These are phyloP conservation scores for Plasmodium gallinaceum DNA, from an alignment of 169 alveolate genomes.

Conservation along the genomic window DNA sequence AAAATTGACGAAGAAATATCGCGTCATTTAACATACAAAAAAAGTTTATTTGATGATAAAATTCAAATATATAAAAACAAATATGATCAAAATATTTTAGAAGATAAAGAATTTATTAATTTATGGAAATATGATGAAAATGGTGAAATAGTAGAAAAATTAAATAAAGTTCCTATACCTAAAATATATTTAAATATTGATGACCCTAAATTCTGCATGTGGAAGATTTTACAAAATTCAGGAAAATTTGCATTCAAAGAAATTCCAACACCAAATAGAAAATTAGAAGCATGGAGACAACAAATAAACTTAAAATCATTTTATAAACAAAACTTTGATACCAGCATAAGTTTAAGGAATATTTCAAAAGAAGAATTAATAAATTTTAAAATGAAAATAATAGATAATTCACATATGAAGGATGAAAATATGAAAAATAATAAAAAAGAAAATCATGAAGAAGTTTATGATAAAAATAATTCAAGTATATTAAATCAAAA, in stretches of 20 bases:
- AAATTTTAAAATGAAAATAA: constrained; percentile 51
- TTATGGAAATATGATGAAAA: constrained; percentile 71
- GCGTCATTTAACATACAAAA: constrained; percentile 38
- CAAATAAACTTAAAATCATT: constrained; percentile 73
- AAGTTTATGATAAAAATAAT: background rate
- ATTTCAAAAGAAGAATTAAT: constrained; percentile 66
- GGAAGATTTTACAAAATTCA: constrained; percentile 77
- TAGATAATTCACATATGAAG: background rate
- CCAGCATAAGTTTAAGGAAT: constrained; percentile 63
- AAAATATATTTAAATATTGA: constrained; percentile 72
- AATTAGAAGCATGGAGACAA: constrained; percentile 78
- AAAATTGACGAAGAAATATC: constrained; percentile 58
- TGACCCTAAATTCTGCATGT: constrained; percentile 55
- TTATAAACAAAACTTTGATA: constrained; percentile 69
- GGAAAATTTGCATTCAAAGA: constrained; percentile 71
- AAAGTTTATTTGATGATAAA: constrained; percentile 56
- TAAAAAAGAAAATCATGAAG: background rate
- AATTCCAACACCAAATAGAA: constrained; percentile 74
- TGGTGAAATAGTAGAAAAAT: constrained; percentile 47
- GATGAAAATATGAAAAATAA: background rate
- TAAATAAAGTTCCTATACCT: constrained; percentile 58
- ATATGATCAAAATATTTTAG: constrained; percentile 57
- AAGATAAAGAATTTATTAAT: constrained; percentile 57
- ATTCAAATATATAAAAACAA: constrained; percentile 45
- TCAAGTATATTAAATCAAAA: background rate